Evolutionary conservation across 805 yeast genomes (phyloP).

Genomic region (Candida khao-thaluensis): DNA sequence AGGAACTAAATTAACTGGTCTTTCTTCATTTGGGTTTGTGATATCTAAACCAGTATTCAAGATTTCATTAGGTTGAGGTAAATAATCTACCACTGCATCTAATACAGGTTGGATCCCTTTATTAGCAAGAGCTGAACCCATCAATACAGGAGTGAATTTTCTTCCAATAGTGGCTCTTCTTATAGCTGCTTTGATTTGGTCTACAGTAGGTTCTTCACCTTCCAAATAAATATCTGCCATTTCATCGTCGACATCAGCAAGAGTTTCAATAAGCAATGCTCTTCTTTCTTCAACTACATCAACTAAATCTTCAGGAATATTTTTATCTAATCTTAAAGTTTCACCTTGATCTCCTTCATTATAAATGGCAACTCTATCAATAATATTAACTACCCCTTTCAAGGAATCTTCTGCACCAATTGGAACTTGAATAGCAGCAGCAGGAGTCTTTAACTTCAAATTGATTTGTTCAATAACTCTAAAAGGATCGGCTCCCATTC

Average conservation of each 20-base stretch:
- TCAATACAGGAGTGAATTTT: slow-evolving; percentile 96
- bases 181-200: slow-evolving; percentile 84
- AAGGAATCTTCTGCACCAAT: slow-evolving; percentile 89
- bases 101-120: slow-evolving; percentile 93
- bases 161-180: slow-evolving; percentile 94
- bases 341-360: slow-evolving; percentile 93
- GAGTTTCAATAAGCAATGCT: slow-evolving; percentile 78
- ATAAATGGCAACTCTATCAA: slow-evolving; percentile 81
- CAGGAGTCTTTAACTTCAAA: slow-evolving; percentile 82
- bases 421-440: slow-evolving; percentile 98
- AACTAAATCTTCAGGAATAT: slow-evolving; percentile 76
- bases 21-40: slow-evolving; percentile 50
- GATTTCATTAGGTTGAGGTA: slow-evolving; percentile 94
- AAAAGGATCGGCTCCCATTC: slow-evolving; percentile 99
- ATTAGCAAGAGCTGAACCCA: slow-evolving; percentile 98
- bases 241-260: slow-evolving; percentile 98
- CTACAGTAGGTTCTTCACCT: slow-evolving; percentile 81
- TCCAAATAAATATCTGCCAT: slow-evolving; percentile 91
- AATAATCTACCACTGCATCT: slow-evolving; percentile 92
- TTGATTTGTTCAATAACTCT: slow-evolving; percentile 90
- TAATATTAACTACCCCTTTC: slow-evolving; percentile 87
- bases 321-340: slow-evolving; percentile 52
- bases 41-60: slow-evolving; percentile 86
- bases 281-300: slow-evolving; percentile 91
- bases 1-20: slow-evolving; percentile 71